Conservation (phyloP, 2,329 filamentous ascomycete species). For the Neophaeococcomyces aloes region DNA sequence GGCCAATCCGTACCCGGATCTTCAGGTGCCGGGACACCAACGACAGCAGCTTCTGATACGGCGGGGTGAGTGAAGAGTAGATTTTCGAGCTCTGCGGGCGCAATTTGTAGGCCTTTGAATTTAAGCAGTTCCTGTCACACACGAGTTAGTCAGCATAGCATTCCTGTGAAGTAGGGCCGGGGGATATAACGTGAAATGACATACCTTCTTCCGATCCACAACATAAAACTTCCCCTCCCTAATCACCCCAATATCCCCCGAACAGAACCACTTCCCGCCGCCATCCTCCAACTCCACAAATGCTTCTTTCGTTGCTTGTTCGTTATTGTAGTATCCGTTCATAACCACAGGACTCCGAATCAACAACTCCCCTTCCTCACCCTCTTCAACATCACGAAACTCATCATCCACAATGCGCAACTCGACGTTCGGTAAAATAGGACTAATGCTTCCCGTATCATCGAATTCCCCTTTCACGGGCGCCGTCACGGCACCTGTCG, state of each 20-base stretch:
- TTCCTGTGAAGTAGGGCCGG: conserved; percentile 38
- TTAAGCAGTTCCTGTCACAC: conserved; percentile 32
- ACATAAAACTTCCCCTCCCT: conserved; percentile 78
- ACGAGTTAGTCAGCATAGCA: no score
- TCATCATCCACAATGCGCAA: conserved; percentile 19
- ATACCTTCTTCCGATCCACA: conserved; percentile 65
- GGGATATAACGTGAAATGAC: no score
- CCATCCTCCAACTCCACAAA: conserved; percentile 19
- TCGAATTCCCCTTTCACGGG: conserved; percentile 34
- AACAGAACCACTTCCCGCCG: conserved; percentile 67
- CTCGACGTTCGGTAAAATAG: conserved; percentile 15
- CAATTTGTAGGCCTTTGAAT: conserved; percentile 49
- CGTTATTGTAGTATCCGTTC: conserved; percentile 24
- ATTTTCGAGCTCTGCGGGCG: conserved; percentile 40
- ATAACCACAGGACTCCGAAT: conserved; percentile 47
- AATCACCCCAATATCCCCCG: conserved; percentile 72
- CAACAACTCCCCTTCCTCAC: conserved; percentile 48
- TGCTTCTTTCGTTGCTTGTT: conserved; percentile 13
- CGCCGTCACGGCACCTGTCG: conserved; percentile 37
- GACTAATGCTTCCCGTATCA: conserved; percentile 38
- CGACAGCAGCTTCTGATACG: conserved; percentile 37
- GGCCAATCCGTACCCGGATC: conserved; percentile 31
- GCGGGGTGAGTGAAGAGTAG: conserved; percentile 32
- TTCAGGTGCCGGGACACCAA: conserved; percentile 29
- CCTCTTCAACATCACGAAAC: conserved; percentile 23